Conservation (phyloP, 2,329 filamentous ascomycete genomes). For the Penicillium sp. region DNA sequence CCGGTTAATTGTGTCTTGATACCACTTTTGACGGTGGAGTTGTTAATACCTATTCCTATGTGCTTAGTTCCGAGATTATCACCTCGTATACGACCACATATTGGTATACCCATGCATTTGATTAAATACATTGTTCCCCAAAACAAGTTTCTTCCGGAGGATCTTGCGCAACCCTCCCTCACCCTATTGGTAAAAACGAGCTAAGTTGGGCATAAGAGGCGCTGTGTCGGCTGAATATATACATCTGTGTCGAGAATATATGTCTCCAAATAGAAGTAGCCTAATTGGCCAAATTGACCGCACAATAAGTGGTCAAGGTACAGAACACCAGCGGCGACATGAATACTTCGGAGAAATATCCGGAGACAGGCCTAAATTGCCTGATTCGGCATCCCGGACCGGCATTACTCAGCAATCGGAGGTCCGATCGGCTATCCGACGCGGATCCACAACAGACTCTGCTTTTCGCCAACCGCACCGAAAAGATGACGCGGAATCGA, state of each 20-base stretch:
- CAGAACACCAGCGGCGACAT: not conserved
- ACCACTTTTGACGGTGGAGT: not conserved
- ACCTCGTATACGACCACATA: not conserved
- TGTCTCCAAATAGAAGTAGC: not conserved
- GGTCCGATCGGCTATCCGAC: conserved; percentile 23
- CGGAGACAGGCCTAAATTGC: not conserved
- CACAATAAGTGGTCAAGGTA: not conserved
- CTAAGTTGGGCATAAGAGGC: not conserved
- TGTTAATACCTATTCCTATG: not conserved
- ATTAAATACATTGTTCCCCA: not conserved
- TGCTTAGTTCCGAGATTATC: not conserved
- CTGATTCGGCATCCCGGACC: not conserved
- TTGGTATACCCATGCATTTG: not conserved
- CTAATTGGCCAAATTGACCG: not conserved
- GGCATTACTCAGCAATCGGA: conserved; percentile 11
- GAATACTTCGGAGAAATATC: not conserved
- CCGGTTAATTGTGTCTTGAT: not conserved
- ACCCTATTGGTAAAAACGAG: not conserved
- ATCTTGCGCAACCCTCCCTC: not conserved
- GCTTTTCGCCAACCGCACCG: conserved; percentile 9
- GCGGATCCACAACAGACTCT: conserved; percentile 10
- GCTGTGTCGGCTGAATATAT: not conserved
- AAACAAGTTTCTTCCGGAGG: not conserved
- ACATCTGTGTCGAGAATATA: not conserved
- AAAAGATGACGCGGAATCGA: conserved; percentile 15